Conservation (phyloP, 257 asterid species). For the Primulina huaijiensis region DNA sequence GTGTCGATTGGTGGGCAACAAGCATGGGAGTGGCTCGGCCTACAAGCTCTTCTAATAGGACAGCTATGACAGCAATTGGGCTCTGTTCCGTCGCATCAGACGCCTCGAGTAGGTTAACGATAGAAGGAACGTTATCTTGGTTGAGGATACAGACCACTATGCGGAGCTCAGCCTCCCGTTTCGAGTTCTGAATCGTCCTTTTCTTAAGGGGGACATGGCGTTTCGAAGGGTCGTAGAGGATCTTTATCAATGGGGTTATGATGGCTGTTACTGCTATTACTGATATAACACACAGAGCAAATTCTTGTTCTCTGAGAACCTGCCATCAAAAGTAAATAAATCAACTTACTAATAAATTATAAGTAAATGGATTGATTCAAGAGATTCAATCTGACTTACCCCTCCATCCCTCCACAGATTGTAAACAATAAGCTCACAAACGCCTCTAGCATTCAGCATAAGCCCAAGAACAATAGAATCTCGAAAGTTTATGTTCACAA, state of each 20-base stretch:
- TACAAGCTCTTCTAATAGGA: conserved; percentile 58
- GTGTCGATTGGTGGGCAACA: conserved; percentile 58
- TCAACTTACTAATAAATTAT: not conserved
- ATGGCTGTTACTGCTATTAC: conserved; percentile 53
- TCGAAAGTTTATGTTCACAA: conserved; percentile 27
- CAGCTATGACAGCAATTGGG: conserved; percentile 62
- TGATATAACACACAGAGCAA: conserved; percentile 48
- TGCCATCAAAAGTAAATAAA: conserved; percentile 24
- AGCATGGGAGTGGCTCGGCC: conserved; percentile 75
- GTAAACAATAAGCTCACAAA: conserved; percentile 57
- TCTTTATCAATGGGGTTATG: conserved; percentile 50
- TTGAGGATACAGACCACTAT: conserved; percentile 53
- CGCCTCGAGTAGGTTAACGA: conserved; percentile 64
- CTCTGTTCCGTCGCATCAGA: conserved; percentile 54
- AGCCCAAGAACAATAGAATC: conserved; percentile 67
- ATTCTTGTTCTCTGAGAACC: conserved; percentile 46
- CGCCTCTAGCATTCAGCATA: conserved; percentile 54
- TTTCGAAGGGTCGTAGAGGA: conserved; percentile 45
- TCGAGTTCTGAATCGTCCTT: conserved; percentile 60
- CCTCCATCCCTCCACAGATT: conserved; percentile 50
- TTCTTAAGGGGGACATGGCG: conserved; percentile 35
- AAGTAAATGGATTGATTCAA: not conserved
- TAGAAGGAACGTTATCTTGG: conserved; percentile 55
- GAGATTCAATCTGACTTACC: conserved; percentile 31
- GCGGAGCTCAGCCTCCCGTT: conserved; percentile 51